A percentile compares a stretch with the other conserved stretches of the same genome.
Evolutionary conservation across 257 asterid species (phyloP).

Genomic region (Ilex aquifolium): DNA sequence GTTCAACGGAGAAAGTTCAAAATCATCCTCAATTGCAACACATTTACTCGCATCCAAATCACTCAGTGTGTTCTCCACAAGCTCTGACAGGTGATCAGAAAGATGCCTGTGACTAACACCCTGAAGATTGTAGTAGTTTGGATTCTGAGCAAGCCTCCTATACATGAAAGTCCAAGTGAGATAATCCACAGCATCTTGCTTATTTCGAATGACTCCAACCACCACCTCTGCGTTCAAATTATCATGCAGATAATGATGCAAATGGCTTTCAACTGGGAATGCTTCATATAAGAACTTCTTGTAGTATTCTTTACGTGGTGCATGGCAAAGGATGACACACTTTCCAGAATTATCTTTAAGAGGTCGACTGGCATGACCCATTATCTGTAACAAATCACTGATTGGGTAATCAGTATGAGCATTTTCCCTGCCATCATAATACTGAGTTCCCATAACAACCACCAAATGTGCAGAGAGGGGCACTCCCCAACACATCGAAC

Average conservation of each 20-base stretch:
- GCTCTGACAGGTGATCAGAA: slow-evolving; percentile 56
- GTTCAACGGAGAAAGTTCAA: slow-evolving; percentile 35
- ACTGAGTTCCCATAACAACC: slow-evolving; percentile 65
- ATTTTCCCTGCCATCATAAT: slow-evolving; percentile 54
- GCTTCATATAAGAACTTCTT: slow-evolving; percentile 52
- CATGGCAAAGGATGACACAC: slow-evolving; percentile 58
- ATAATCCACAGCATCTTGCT: slow-evolving; percentile 62
- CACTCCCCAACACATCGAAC: slow-evolving; percentile 63
- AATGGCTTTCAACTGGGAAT: slow-evolving; percentile 58
- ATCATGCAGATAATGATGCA: slow-evolving; percentile 58
- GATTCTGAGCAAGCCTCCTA: slow-evolving; percentile 53
- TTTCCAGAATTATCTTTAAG: slow-evolving; percentile 49
- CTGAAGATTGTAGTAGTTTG: slow-evolving; percentile 54
- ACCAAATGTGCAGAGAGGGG: slow-evolving; percentile 56
- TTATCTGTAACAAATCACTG: slow-evolving; percentile 57
- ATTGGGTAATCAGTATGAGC: slow-evolving; percentile 57
- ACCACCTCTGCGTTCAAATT: slow-evolving; percentile 57
- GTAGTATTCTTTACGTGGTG: slow-evolving; percentile 54
- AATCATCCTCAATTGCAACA: slow-evolving; percentile 35
- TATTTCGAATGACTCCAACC: slow-evolving; percentile 51
- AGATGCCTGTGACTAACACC: slow-evolving; percentile 61
- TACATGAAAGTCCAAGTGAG: slow-evolving; percentile 58
- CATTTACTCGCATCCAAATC: slow-evolving; percentile 54
- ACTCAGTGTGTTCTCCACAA: slow-evolving; percentile 47
- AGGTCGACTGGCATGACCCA: slow-evolving; percentile 69